Evolutionary conservation across 2,329 filamentous ascomycete genomes (phyloP).

Genomic region (Stagonosporopsis vannaccii): DNA sequence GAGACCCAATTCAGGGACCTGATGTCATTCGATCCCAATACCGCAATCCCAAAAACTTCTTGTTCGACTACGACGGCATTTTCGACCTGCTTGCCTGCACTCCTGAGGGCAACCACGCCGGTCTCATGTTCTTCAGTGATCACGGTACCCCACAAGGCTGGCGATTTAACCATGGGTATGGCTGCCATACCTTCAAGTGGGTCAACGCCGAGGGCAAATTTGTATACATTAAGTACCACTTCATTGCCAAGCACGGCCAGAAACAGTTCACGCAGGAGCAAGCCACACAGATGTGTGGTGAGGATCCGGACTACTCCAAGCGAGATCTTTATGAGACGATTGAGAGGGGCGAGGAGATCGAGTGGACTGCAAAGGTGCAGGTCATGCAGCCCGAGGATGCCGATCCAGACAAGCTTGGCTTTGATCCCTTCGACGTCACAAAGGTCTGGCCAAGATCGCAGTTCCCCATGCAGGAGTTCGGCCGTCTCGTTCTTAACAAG

Average conservation of each 20-base stretch:
- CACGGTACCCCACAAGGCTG: conserved; percentile 59
- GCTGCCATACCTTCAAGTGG: conserved; percentile 59
- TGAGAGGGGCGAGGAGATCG: conserved; percentile 51
- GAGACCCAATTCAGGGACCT: conserved; percentile 57
- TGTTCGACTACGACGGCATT: conserved; percentile 57
- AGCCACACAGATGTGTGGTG: conserved; percentile 55
- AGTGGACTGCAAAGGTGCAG: conserved; percentile 56
- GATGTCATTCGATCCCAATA: conserved; percentile 58
- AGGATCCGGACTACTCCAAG: conserved; percentile 61
- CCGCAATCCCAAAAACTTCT: conserved; percentile 58
- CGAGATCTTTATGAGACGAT: conserved; percentile 56
- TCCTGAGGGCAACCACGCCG: conserved; percentile 58
- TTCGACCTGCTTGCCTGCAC: conserved; percentile 60
- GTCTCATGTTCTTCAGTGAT: conserved; percentile 60
- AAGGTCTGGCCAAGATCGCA: conserved; percentile 60
- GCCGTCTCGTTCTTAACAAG: conserved; percentile 60
- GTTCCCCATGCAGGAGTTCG: conserved; percentile 60
- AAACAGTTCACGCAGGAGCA: conserved; percentile 57
- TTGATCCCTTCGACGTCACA: conserved; percentile 62
- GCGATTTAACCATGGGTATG: conserved; percentile 52
- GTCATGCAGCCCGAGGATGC: conserved; percentile 57
- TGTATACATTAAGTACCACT: conserved; percentile 62
- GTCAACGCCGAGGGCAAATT: conserved; percentile 58
- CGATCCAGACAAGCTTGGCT: conserved; percentile 58
- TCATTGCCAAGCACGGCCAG: conserved; percentile 57